Evolutionary conservation across 2,329 filamentous ascomycete species (phyloP).

Genomic region (Sclerotiophoma versabilis): DNA sequence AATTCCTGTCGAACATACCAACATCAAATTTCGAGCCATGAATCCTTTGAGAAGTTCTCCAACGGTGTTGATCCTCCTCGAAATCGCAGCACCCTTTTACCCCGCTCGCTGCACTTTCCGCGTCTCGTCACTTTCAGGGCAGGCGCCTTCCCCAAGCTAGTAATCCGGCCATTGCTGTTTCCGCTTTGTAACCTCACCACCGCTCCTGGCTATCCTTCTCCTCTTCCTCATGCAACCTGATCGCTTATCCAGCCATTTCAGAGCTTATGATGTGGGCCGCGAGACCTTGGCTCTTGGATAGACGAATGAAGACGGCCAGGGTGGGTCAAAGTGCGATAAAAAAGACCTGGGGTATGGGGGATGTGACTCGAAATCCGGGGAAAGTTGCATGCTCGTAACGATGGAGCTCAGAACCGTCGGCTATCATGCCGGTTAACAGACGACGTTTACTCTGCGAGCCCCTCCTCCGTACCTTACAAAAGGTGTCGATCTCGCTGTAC

Average conservation of each 20-base stretch:
- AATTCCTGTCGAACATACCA: too few relatives aligned
- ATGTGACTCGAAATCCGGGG: slow-evolving; percentile 12
- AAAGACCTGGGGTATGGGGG: slow-evolving; percentile 11
- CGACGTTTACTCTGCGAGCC: background rate
- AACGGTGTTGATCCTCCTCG: background rate
- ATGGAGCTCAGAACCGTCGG: background rate
- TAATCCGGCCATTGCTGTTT: background rate
- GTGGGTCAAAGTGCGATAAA: slow-evolving; percentile 3
- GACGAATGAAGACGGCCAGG: background rate
- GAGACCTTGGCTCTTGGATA: background rate
- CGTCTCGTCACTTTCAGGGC: background rate
- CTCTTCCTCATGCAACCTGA: background rate
- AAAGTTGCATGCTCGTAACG: background rate
- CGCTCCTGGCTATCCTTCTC: slow-evolving; percentile 1
- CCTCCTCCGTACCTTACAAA: slow-evolving; percentile 3
- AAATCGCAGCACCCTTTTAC: slow-evolving; percentile 1
- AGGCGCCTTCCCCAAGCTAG: slow-evolving; percentile 5
- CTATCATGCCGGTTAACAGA: background rate
- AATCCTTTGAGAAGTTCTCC: too few relatives aligned
- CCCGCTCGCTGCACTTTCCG: slow-evolving; percentile 15
- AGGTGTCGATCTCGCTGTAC: background rate
- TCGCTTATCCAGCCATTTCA: background rate
- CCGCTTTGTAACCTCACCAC: background rate
- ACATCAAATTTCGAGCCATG: too few relatives aligned
- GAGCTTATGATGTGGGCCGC: background rate